Evolutionary conservation across 169 alveolate genomes (phyloP).

Genomic region (Plasmodium coatneyi): DNA sequence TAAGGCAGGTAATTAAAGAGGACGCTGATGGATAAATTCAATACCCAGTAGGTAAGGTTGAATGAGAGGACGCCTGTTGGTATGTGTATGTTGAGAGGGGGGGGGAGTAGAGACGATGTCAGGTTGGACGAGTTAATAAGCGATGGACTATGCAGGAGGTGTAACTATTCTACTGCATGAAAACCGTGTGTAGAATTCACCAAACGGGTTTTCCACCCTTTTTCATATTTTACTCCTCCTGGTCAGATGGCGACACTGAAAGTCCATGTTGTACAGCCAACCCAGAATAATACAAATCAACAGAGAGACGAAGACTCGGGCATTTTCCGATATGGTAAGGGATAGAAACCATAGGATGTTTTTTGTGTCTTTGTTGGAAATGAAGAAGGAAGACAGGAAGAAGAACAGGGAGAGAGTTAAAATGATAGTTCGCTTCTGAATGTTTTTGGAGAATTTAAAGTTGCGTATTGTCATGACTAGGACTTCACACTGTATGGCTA

Average conservation of each 20-base stretch:
- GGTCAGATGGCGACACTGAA: conserved; percentile 12
- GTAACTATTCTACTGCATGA: not conserved
- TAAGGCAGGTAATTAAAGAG: conserved; percentile 41
- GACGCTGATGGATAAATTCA: conserved; percentile 18
- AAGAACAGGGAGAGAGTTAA: conserved; percentile 51
- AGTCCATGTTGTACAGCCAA: conserved; percentile 36
- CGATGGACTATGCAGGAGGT: not conserved
- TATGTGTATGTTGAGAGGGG: not conserved
- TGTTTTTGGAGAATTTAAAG: conserved; percentile 33
- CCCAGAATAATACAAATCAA: conserved; percentile 33
- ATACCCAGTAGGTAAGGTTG: conserved; percentile 47
- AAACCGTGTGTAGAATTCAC: not conserved
- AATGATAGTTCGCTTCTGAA: conserved; percentile 47
- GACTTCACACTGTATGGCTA: conserved; percentile 85
- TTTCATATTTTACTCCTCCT: conserved; percentile 16
- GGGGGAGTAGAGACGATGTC: not conserved
- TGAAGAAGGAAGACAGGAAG: conserved; percentile 67
- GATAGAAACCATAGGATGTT: conserved; percentile 82
- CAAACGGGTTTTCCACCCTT: not conserved
- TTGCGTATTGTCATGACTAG: conserved; percentile 74
- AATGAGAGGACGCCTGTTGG: conserved; percentile 35
- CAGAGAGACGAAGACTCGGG: conserved; percentile 79
- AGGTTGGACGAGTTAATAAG: not conserved
- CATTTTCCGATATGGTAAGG: conserved; percentile 84
- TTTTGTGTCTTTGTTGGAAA: conserved; percentile 74